Base-by-base conservation (phyloP, 192 early-diverging fungal genomes). In the Oehlia diaphana region DNA sequence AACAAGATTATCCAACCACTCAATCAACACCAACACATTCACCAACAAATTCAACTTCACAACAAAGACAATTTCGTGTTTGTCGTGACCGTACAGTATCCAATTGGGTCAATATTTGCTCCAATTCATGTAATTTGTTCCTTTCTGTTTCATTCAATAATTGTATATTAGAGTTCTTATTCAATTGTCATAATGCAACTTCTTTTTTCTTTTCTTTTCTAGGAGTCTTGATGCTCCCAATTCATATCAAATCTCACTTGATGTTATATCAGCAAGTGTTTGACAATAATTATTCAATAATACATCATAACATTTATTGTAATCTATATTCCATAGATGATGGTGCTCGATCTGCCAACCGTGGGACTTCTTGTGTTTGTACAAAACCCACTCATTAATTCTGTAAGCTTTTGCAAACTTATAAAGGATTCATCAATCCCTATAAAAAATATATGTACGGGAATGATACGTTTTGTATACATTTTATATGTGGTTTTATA, bases 331-430 rank as follows among this genome's bases (percentile, higher is more conserved):
- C 89, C 91, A 93, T 44, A 95, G 85, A 88, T 74, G 91, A 91
- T 9, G 93, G 93, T 10, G 92, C 87, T 78, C 92, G 90, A 74
- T 95, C 93, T 2, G 89, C 87, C 0, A 91, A 86, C 67, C 89
- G 89, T 47, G 93, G 92, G 53, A 95, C 90, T 81, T 95, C 93
- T 72, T 83, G 85, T 64, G 84, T 80, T 58, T 86, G 81, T 2
- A 82, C 69, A 78, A 83, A 84, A 0, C 89, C 88, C 80, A 19
- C 82, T 77, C 16, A 84, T 72, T 71, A 92, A 82, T 26, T 89
- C 84, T 16, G 89, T 88, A 67, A 94, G 76, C 28, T 88, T 88
- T 81, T 92, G 63, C 93, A 86, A 37, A 90, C 89, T 72, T 88
- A 82, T 72, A 87, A 89, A 10, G 88, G 80, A 13, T 91, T 90